Percentiles rank a stretch among this genome's conserved stretches.
Evolutionary conservation across 495 filamentous ascomycete species (phyloP).

Genomic region (Penicillium fimorum): DNA sequence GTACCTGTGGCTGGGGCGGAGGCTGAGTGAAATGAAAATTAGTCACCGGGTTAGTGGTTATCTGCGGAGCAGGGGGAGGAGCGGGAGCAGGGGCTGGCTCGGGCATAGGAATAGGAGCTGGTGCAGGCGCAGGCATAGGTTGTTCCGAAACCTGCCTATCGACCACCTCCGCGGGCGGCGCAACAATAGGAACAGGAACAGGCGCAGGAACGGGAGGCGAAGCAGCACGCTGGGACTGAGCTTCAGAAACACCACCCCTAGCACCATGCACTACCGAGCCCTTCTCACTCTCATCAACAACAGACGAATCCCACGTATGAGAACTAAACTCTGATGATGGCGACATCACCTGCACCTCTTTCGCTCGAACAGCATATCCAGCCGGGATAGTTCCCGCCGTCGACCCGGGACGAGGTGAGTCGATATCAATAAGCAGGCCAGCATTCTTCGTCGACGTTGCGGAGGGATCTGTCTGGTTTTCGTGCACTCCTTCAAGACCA

Average conservation of each 20-base stretch:
- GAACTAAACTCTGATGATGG: conserved; percentile 13
- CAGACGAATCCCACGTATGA: conserved; percentile 19
- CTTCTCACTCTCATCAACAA: conserved; percentile 15
- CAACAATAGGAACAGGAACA: not conserved
- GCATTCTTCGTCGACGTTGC: not conserved
- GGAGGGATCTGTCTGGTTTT: not conserved
- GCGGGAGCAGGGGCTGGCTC: conserved; percentile 9
- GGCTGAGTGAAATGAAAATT: conserved; percentile 9
- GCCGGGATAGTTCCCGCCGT: not conserved
- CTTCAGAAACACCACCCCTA: conserved; percentile 3
- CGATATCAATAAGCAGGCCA: conserved; percentile 35
- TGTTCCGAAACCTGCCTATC: conserved; percentile 1
- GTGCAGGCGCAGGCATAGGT: conserved; percentile 8
- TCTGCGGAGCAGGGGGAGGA: conserved; percentile 18
- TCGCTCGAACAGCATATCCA: conserved; percentile 1
- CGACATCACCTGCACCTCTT: conserved; percentile 4
- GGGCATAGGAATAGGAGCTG: conserved; percentile 12
- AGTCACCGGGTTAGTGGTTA: conserved; percentile 17
- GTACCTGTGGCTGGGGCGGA: conserved; percentile 11
- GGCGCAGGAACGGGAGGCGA: conserved; percentile 6
- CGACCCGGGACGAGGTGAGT: conserved; percentile 16
- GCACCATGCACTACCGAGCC: conserved; percentile 4
- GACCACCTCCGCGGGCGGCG: not conserved
- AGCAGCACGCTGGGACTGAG: conserved; percentile 1
- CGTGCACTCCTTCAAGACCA: not conserved